These are phyloP conservation scores for Danielia reshetovae DNA, from an alignment of 805 yeast species.

Conservation along the genomic window DNA sequence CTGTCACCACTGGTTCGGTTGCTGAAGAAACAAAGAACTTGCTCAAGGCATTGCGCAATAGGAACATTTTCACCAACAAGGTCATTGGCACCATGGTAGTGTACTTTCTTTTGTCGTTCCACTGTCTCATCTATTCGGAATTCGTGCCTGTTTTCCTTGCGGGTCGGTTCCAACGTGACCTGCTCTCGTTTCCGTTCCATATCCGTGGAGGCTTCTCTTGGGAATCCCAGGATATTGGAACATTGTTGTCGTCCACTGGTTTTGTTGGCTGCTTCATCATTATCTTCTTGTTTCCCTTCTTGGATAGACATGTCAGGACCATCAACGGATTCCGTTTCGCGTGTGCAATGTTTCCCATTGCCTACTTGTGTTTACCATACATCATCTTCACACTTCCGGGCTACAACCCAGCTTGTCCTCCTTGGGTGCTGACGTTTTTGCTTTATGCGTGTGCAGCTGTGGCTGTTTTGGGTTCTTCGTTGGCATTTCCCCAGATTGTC, in stretches of 20 bases:
- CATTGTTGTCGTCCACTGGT: slow-evolving; percentile 50
- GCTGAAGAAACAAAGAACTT: slow-evolving; percentile 9
- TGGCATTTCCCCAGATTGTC: slow-evolving; percentile 51
- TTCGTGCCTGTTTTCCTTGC: slow-evolving; percentile 56
- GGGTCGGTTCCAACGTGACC: slow-evolving; percentile 17
- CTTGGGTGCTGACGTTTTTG: slow-evolving; percentile 14
- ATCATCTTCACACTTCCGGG: slow-evolving; percentile 39
- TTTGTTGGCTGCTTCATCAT: slow-evolving; percentile 48
- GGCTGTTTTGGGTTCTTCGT: slow-evolving; percentile 37
- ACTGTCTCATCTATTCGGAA: slow-evolving; percentile 47
- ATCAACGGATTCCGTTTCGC: slow-evolving; percentile 41
- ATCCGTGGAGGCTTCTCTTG: slow-evolving; percentile 53
- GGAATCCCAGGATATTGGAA: slow-evolving; percentile 45
- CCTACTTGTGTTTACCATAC: slow-evolving; percentile 46
- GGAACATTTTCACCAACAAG: slow-evolving; percentile 25
- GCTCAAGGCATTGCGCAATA: slow-evolving; percentile 15
- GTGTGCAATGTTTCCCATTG: slow-evolving; percentile 39
- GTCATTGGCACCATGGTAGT: slow-evolving; percentile 30
- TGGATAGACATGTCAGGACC: slow-evolving; percentile 47
- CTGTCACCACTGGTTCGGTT: slow-evolving; percentile 5
- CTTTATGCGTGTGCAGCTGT: slow-evolving; percentile 26
- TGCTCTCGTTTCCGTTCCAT: slow-evolving; percentile 44
- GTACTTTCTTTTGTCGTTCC: slow-evolving; percentile 44
- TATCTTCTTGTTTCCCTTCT: slow-evolving; percentile 46
- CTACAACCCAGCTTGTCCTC: slow-evolving; percentile 26